Base-by-base conservation (phyloP, 2,329 filamentous ascomycete genomes). In the Neobulgaria alba region DNA sequence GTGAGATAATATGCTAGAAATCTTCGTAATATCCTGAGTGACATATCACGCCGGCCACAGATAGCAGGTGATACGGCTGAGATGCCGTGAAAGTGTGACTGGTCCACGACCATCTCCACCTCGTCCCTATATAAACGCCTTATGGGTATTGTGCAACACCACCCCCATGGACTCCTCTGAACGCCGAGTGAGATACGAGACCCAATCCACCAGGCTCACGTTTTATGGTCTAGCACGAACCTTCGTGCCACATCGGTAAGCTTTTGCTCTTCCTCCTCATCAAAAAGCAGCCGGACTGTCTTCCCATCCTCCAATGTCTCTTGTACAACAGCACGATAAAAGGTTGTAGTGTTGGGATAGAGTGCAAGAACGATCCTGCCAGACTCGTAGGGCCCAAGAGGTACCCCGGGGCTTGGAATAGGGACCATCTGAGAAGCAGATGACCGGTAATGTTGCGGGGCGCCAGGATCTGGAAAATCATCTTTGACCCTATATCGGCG, bases 311-410 rank as follows among this genome's bases (percentile, higher is more conserved):
- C 52, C 10, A 55, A 39, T 68, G 75, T 79, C 26, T 79, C 79
- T 63, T 85, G 82, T 7, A 90, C 85, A 52, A 88, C 83, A 1
- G 85, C 85, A 58, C 84, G 80, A 60, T 92, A 92, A 54, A 92
- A 90, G 0, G 84, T 89, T 1, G 85, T 89, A 1, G 85, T 90
- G 53, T 87, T 80, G 0, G 85, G 85, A 56, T 92, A 92, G 43
- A 87, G 67, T 0, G 85, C 85, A 42, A 90, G 67, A 7, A 90
- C 85, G 33, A 78, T 75, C 57, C 82, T 85, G 33, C 83, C 82
- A 29, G 74, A 64, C 5, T 69, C 55, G 50, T 74, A 77, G 26
- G 82, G 75, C 43, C 82, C 73, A 30, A 82, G 69, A 3, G 71
- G 64, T 12, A 82, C 66, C 2, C 63, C 76, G 49, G 58, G 67